Base-by-base conservation (phyloP, 495 filamentous ascomycete genomes). In the Daldinia childiae region DNA sequence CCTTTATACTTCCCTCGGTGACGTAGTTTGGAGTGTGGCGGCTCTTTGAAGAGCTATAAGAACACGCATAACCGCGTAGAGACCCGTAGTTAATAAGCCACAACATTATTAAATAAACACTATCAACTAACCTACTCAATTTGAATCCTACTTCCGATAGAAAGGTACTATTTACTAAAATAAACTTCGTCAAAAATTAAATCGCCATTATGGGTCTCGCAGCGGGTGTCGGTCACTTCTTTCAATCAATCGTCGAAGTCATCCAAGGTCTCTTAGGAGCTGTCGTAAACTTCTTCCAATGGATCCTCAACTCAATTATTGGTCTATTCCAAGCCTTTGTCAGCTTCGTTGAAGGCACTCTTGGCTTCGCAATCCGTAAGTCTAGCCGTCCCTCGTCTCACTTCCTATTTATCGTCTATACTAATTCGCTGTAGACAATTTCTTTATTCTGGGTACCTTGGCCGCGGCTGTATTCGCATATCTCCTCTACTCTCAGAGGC, bases 401-500 rank as follows among this genome's bases (percentile, higher is more conserved):
- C 48, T 12, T 7, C 0, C 9, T 24, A 26, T 17, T 9, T 14
- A 32, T 39, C 30, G 58, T 19, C 34, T 12, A 21, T 32, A 12
- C 67, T 66, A 58, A 71, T 15, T 12, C 6, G 11, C 6, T 1
- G 8, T 43, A 84, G 82, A 79, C 72, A 88, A 87, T 67, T 78
- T 87, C 69, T 74, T 86, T 38, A 80, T 89, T 59, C 77, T 89
- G 36, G 82, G 79, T 17, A 83, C 82, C 43, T 38, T 84, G 5
- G 76, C 85, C 6, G 81, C 82, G 15, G 79, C 64, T 11, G 80
- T 87, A 65, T 76, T 85, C 24, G 72, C 74, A 12, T 84, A 81
- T 36, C 58, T 79, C 38, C 63, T 79, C 9, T 84, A 84, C 56
- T 62, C 78, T 34, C 81, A 82, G 71, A 74, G 76, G 41, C 66